Evolutionary conservation across 2,329 filamentous ascomycete species (phyloP), one percentile per base, ranked within the genome.

Genomic region (Teratosphaeria viscida): DNA sequence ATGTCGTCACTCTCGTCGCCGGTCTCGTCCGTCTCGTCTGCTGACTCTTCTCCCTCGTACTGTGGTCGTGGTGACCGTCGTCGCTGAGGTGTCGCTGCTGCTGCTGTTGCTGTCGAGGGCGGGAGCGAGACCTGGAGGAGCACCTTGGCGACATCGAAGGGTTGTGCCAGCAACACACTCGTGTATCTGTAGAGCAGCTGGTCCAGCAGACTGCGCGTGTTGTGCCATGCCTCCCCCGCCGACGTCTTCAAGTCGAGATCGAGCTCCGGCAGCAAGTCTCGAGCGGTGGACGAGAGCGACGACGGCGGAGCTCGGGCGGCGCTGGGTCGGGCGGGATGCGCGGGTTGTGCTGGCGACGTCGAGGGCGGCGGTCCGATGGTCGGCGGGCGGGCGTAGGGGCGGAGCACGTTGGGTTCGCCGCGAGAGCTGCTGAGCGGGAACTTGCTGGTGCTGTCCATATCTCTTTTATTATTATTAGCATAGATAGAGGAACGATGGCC

Each of bases 61-160:
- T 39, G 27, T 26, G 32, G 52, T 26, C 58, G 37, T 16, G 43
- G 43, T 23, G 43, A 52, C 16, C 7, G 14, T 49, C 47, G 16
- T 49, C 35, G n/a, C n/a, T 35, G n/a, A n/a, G 29, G 43, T 19
- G 47, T 29, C 35, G 12, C 34, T 52, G 32, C 12, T 29, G 49
- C 11, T 57, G 23, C 23, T 23, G 23, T 23, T 23, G 58, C 55
- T 56, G 52, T 27, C 60, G 52, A 6, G 47, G 64, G 59, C 16
- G 66, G 78, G 57, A 83, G 75, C 64, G 83, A 84, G 57, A 91
- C 85, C 76, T 99, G 94, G 67, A 99, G 77, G 59, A 97, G 84
- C 14, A 87, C 94, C 81, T 96, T 97, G 70, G 92, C 91, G 60
- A 96, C 92, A 78, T 97, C 94, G 73, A 99, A 97, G 14, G 94